Conservation (phyloP, 441 rosid species). For the Gossypium trilobum region DNA sequence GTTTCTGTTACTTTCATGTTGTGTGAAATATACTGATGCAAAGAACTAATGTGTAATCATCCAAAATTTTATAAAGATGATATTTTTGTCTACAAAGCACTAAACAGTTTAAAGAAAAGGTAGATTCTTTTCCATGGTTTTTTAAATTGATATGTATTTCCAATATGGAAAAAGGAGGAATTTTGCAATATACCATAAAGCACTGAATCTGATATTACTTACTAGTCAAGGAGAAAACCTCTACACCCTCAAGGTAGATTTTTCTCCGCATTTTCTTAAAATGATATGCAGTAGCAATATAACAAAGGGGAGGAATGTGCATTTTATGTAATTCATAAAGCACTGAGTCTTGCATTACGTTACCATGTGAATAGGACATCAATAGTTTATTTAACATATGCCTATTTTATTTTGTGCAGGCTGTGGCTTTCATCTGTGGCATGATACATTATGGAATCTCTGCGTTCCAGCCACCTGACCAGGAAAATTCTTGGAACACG, state of each 20-base stretch:
- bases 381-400: background rate
- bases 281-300: background rate
- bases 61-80: background rate
- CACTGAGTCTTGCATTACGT: background rate
- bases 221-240: too few relatives aligned
- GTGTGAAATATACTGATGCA: background rate
- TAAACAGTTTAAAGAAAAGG: background rate
- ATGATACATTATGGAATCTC: constrained; percentile 43
- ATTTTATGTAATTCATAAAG: background rate
- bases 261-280: background rate
- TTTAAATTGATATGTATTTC: background rate
- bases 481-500: constrained; percentile 42
- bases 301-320: background rate
- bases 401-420: constrained; percentile 37
- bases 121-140: background rate
- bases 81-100: background rate
- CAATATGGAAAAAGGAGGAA: background rate
- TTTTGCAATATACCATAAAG: background rate
- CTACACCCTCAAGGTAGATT: background rate
- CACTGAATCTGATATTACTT: background rate
- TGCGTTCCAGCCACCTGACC: constrained; percentile 31
- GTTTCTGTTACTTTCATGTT: background rate
- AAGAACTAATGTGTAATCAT: background rate
- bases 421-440: constrained; percentile 76
- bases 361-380: background rate